Evolutionary conservation across 495 filamentous ascomycete genomes (phyloP), one percentile per base, ranked within the genome.

Genomic region (Saxophila tyrrhenica): DNA sequence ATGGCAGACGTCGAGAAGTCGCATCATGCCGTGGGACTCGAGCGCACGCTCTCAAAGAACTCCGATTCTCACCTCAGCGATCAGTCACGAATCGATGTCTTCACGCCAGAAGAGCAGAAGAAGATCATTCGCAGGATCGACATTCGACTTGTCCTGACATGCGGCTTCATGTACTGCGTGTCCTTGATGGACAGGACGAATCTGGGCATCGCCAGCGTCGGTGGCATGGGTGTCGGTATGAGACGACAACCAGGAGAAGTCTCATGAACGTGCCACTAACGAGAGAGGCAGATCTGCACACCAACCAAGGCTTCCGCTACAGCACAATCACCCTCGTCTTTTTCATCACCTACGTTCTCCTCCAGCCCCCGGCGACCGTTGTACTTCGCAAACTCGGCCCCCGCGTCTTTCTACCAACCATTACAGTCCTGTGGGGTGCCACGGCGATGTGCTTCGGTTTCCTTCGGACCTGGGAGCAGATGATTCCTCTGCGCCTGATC

Each of bases 101-200:
- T 69, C 52, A 60, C 65, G 7, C 57, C 50, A 16, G 44, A 51
- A 13, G 63, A 70, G 42, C 59, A 66, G 55, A 64, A 56, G 47
- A 64, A 58, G 55, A 62, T 87, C 61, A 79, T 85, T 46, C 72
- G 73, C 20, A 74, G 77, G 3, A 67, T 86, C 62, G 83, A 87
- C 61, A 59, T 72, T 32, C 77, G 83, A 0, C 69, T 87, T 10
- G 80, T 86, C 25, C 65, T 76, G 0, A 85, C 79, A 29, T 70
- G 80, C 2, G 83, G 84, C 3, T 64, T 79, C 57, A 73, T 84
- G 62, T 86, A 86, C 65, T 82, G 78, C 59, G 71, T 83, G 55
- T 77, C 72, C 25, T 63, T 86, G 50, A 82, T 86, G 77, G 83
- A 86, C 64, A 69, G 84, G 2, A 84, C 80, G 5, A 87, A 87